Conservation (phyloP, 1,139 yeast species). For the Saccharomyces hybrid region DNA sequence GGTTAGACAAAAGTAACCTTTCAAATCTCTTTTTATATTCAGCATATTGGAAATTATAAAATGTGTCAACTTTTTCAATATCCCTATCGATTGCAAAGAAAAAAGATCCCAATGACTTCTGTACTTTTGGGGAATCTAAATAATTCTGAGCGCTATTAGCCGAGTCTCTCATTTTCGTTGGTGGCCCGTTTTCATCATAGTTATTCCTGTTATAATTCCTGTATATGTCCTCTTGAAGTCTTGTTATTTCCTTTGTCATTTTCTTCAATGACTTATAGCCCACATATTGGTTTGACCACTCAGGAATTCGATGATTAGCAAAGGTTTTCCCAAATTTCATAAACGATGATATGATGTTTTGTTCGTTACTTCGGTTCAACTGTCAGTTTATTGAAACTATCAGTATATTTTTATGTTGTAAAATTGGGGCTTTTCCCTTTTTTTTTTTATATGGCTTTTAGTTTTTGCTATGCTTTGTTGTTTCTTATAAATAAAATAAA, state of each 20-base stretch:
- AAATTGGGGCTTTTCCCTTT: too few relatives aligned
- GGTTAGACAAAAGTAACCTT: slow-evolving; percentile 36
- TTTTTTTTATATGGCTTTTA: too few relatives aligned
- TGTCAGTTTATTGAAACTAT: too few relatives aligned
- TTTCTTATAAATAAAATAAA: too few relatives aligned
- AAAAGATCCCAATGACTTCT: slow-evolving; percentile 50
- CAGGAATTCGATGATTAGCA: slow-evolving; percentile 82
- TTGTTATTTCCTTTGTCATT: slow-evolving; percentile 51
- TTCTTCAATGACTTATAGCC: slow-evolving; percentile 82
- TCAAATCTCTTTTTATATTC: slow-evolving; percentile 68
- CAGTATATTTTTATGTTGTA: too few relatives aligned
- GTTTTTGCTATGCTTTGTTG: too few relatives aligned
- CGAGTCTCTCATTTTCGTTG: slow-evolving; percentile 15
- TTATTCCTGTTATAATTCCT: slow-evolving; percentile 14
- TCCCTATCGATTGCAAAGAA: slow-evolving; percentile 75
- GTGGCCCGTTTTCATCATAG: slow-evolving; percentile 10
- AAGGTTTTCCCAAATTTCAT: slow-evolving; percentile 89
- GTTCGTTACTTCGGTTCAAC: not conserved
- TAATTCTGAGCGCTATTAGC: slow-evolving; percentile 10
- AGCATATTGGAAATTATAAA: slow-evolving; percentile 61
- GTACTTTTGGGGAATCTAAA: slow-evolving; percentile 35
- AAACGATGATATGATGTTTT: not conserved
- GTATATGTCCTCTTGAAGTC: slow-evolving; percentile 27
- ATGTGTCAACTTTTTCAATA: slow-evolving; percentile 71
- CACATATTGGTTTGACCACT: slow-evolving; percentile 75